Percentiles rank a stretch among this genome's conserved stretches.
Evolutionary conservation across 2,329 filamentous ascomycete genomes (phyloP).

Genomic region (Chaetothyriales sp.): DNA sequence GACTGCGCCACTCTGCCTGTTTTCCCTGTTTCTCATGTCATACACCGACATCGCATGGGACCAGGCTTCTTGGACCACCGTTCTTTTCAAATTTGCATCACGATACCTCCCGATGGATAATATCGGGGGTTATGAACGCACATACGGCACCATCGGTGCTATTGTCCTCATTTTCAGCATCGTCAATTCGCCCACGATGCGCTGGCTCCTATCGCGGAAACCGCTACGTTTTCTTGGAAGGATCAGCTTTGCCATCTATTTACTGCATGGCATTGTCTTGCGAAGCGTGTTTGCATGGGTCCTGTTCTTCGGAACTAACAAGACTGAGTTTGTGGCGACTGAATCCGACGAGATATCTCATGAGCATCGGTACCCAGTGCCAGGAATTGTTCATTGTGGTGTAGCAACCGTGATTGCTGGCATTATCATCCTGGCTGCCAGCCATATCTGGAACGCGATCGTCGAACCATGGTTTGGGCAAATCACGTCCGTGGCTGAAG

Average conservation of each 20-base stretch:
- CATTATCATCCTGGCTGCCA: conserved; percentile 47
- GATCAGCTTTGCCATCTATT: conserved; percentile 49
- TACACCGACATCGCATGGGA: conserved; percentile 43
- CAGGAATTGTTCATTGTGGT: conserved; percentile 21
- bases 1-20: conserved; percentile 27
- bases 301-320: conserved; percentile 33
- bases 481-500: conserved; percentile 18
- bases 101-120: conserved; percentile 28
- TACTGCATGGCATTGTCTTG: conserved; percentile 47
- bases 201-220: conserved; percentile 38
- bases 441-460: conserved; percentile 41
- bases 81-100: conserved; percentile 5
- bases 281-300: conserved; percentile 46
- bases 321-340: conserved; percentile 20
- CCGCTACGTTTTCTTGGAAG: conserved; percentile 47
- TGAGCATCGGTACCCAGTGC: conserved; percentile 8
- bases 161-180: conserved; percentile 36
- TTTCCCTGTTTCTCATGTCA: conserved; percentile 44
- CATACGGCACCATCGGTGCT: conserved; percentile 36
- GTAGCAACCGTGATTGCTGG: conserved; percentile 41
- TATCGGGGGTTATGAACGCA: conserved; percentile 35
- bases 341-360: conserved; percentile 1
- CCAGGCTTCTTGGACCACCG: conserved; percentile 38
- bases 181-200: conserved; percentile 37
- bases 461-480: conserved; percentile 37